Evolutionary conservation across 192 early-diverging fungal species (phyloP).

Genomic region (Tieghemiomyces parasiticus): DNA sequence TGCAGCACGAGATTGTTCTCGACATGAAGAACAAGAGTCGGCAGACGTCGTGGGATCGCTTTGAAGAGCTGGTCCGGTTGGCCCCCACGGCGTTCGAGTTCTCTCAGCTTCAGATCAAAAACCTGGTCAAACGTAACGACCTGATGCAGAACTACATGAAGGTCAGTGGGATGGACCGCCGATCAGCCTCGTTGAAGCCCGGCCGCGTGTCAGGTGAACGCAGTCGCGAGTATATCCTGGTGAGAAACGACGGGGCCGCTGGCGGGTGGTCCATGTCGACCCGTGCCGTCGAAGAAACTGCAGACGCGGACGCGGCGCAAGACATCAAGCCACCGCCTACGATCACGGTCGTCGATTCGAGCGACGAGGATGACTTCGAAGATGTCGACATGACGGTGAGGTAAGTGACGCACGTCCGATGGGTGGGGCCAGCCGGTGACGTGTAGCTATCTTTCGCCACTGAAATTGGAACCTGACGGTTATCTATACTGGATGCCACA

Average conservation of each 20-base stretch:
- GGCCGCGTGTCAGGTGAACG: conserved; percentile 69
- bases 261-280: conserved; percentile 53
- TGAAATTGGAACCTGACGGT: no score
- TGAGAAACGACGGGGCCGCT: conserved; percentile 60
- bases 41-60: conserved; percentile 52
- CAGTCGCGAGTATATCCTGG: conserved; percentile 63
- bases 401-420: no score
- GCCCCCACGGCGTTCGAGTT: conserved; percentile 75
- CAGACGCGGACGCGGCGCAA: conserved; percentile 4
- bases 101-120: conserved; percentile 74
- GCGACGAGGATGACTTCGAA: conserved; percentile 40
- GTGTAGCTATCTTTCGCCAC: no score
- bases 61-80: conserved; percentile 52
- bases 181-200: conserved; percentile 16
- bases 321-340: conserved; percentile 11
- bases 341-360: conserved; percentile 10
- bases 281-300: conserved; percentile 11
- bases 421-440: no score
- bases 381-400: conserved; percentile 23
- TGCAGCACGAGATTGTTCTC: conserved; percentile 89
- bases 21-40: conserved; percentile 71
- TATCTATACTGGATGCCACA: no score
- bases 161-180: conserved; percentile 25
- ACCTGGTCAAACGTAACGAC: conserved; percentile 66
- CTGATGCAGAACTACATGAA: conserved; percentile 64